Base-by-base conservation (phyloP, 495 filamentous ascomycete genomes). In the Neurospora discreta region DNA sequence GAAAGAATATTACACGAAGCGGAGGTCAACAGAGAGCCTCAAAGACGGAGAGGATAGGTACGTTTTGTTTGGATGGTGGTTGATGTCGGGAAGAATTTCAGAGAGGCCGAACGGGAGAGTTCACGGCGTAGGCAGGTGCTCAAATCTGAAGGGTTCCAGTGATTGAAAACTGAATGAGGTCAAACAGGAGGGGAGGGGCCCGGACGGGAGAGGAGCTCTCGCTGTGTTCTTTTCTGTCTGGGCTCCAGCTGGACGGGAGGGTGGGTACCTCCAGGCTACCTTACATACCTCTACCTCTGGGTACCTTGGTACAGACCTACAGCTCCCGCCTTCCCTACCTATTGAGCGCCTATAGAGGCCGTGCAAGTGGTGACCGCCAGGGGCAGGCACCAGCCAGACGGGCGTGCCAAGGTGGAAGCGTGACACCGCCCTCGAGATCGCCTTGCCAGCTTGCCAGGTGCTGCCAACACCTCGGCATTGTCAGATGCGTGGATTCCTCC, bases 81-180 rank as follows among this genome's bases (percentile, higher is more conserved):
- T 67, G 72, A 41, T 11, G 72, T 71, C 71, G 69, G 69, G 70
- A 73, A 71, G 70, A 71, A 71, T 71, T 71, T 52, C 41, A 73
- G 71, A 60, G 23, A 30, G 46, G 46, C 46, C 46, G 46, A 33
- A 33, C 30, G 46, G 46, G 26, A 60, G 23, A 60, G 46, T 52
- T 52, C 44, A 52, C 20, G 44, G 44, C 44, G 44, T 52, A 23
- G 44, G 44, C 44, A 23, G 20, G 44, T 52, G 44, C 44, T 52
- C 42, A 39, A 43, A 43, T 43, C 44, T 20, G 44, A 23, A 26
- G 16, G 52, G 23, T 30, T 15, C 7, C 52, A 33, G 52, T 60
- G 52, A 60, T 60, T 60, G 52, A 26, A 60, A 60, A 60, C 23
- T 60, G 52, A n/a, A n/a, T n/a, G n/a, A 60, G 52, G 52, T 23